Percentiles rank a stretch among this genome's conserved stretches.
phyloP scores from a whole-genome alignment of 1,284 basidiomycete genomes.

The Filobasidium uniguttulatum region DNA sequence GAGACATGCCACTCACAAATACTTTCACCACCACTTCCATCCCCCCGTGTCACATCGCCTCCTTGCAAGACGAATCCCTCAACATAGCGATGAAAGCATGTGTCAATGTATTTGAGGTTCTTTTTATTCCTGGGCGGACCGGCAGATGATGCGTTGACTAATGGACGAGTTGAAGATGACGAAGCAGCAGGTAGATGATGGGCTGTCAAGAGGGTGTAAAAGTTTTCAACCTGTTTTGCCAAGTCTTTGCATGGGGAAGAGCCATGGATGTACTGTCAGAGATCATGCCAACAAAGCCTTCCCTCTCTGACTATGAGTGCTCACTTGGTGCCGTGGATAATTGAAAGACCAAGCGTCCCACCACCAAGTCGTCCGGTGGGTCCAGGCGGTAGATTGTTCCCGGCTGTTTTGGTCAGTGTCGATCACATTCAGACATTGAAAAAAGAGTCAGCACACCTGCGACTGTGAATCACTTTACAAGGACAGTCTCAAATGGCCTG shows the following conservation, averaged over 20 bases:
- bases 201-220: slow-evolving; percentile 7
- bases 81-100: slow-evolving; percentile 10
- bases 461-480: too few species aligned
- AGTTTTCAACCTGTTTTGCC: slow-evolving; percentile 12
- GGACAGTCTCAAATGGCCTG: too few species aligned
- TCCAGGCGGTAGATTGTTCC: not conserved
- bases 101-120: slow-evolving; percentile 8
- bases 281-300: too few species aligned
- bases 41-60: slow-evolving; percentile 14
- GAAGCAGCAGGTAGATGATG: not conserved
- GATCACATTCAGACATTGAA: too few species aligned
- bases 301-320: too few species aligned
- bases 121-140: slow-evolving; percentile 16
- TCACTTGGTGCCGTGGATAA: not conserved
- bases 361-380: not conserved
- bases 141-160: not conserved
- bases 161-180: too few species aligned
- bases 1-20: slow-evolving; percentile 10
- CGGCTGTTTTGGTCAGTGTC: not conserved
- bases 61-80: slow-evolving; percentile 14
- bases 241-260: slow-evolving; percentile 9
- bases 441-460: too few species aligned
- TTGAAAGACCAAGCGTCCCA: not conserved
- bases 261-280: too few species aligned
- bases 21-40: slow-evolving; percentile 15